phyloP scores from a whole-genome alignment of 225 moss, liverwort and hornwort species.

The Marchantia paleacea region DNA sequence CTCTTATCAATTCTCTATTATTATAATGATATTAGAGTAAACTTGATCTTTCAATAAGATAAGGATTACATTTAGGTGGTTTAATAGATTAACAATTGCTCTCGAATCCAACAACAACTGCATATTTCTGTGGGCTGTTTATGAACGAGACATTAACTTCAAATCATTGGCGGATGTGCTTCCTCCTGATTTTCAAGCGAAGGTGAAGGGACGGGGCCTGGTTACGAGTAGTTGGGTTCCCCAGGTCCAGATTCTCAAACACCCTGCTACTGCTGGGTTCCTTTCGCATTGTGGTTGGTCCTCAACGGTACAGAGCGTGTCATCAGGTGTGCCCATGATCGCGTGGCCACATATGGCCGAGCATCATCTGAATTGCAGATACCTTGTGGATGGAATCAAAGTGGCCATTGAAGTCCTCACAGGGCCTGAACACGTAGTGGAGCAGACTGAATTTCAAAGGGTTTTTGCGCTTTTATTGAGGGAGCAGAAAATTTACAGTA shows the following conservation, averaged over 20 bases:
- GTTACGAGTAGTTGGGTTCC: conserved; percentile 21
- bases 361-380: conserved; percentile 25
- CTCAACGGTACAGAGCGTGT: conserved; percentile 12
- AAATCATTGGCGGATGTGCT: conserved; percentile 17
- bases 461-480: conserved; percentile 1
- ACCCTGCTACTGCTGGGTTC: conserved; percentile 4
- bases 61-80: too few species aligned
- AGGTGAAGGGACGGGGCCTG: conserved; percentile 2
- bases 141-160: neutral
- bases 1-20: too few species aligned
- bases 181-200: conserved; percentile 6
- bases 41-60: too few species aligned
- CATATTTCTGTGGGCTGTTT: conserved; percentile 26
- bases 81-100: too few species aligned
- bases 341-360: conserved; percentile 16
- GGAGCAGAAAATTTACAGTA: too few species aligned
- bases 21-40: too few species aligned
- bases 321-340: conserved; percentile 20
- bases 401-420: neutral
- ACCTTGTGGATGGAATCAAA: conserved; percentile 18
- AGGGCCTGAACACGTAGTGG: neutral
- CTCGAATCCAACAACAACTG: conserved; percentile 8
- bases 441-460: conserved; percentile 13
- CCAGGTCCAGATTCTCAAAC: conserved; percentile 22
- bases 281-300: conserved; percentile 25